Evolutionary conservation across 495 filamentous ascomycete species (phyloP).

Genomic region (Aspergillus panamensis): DNA sequence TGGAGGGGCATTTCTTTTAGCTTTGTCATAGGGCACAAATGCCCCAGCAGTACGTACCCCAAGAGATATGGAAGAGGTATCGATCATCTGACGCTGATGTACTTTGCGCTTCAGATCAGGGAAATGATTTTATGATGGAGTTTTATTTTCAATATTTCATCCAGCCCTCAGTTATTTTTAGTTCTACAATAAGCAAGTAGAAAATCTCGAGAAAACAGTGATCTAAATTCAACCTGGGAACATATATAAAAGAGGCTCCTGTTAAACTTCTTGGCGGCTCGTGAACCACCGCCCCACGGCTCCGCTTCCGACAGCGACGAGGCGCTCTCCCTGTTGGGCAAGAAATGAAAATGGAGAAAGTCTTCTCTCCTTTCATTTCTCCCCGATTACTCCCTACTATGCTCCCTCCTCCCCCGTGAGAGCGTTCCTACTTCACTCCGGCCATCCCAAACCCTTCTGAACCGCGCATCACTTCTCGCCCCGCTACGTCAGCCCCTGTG

Average conservation of each 20-base stretch:
- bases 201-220: background rate
- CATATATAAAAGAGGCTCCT: constrained; percentile 6
- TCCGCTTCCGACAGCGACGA: constrained; percentile 6
- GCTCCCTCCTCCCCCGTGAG: background rate
- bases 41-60: no score
- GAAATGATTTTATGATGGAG: no score
- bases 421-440: constrained; percentile 4
- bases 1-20: background rate
- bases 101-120: no score
- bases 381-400: constrained; percentile 1
- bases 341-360: constrained; percentile 14
- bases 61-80: no score
- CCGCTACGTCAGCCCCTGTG: constrained; percentile 31
- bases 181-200: background rate
- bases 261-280: constrained; percentile 14
- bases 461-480: constrained; percentile 10
- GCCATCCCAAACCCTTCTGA: constrained; percentile 1
- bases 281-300: constrained; percentile 28
- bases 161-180: no score
- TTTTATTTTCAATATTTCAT: no score
- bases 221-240: background rate
- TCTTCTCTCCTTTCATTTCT: background rate
- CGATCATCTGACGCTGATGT: no score
- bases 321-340: constrained; percentile 6
- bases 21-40: no score